phyloP scores from a whole-genome alignment of 2,329 filamentous ascomycete species.

The Emericellopsis atlantica region DNA sequence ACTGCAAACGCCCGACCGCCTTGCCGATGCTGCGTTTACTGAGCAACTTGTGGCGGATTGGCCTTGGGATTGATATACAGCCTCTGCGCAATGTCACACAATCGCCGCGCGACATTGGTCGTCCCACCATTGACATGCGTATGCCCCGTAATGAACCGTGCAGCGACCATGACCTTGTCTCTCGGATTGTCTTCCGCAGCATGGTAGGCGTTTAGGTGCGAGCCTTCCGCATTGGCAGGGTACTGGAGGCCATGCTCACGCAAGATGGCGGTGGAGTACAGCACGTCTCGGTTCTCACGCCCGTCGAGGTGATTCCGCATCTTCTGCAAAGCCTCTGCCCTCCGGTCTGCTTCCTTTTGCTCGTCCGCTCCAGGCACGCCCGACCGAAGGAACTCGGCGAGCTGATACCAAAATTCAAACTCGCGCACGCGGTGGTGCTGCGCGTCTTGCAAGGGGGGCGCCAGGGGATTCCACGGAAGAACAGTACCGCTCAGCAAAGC shows the following conservation, averaged over 20 bases:
- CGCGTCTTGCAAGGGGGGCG: constrained; percentile 31
- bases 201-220: too few species aligned
- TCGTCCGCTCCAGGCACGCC: constrained; percentile 38
- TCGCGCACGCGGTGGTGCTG: constrained; percentile 47
- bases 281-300: constrained; percentile 76
- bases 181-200: too few species aligned
- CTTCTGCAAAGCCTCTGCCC: constrained; percentile 52
- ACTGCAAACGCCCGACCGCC: too few species aligned
- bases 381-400: constrained; percentile 52
- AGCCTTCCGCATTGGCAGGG: too few species aligned
- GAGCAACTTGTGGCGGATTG: too few species aligned
- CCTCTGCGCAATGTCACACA: constrained; percentile 53
- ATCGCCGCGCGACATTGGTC: constrained; percentile 58
- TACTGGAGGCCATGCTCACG: constrained; percentile 49
- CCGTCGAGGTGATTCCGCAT: constrained; percentile 64
- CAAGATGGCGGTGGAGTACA: constrained; percentile 78
- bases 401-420: constrained; percentile 69
- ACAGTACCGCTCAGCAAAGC: constrained; percentile 62
- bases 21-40: too few species aligned
- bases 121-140: constrained; percentile 53
- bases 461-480: constrained; percentile 44
- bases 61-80: constrained; percentile 32
- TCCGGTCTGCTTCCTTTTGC: constrained; percentile 26
- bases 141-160: constrained; percentile 57
- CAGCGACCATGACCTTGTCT: constrained; percentile 54